Evolutionary conservation across 2,329 filamentous ascomycete genomes (phyloP).

Genomic region (Aureobasidium sp.): DNA sequence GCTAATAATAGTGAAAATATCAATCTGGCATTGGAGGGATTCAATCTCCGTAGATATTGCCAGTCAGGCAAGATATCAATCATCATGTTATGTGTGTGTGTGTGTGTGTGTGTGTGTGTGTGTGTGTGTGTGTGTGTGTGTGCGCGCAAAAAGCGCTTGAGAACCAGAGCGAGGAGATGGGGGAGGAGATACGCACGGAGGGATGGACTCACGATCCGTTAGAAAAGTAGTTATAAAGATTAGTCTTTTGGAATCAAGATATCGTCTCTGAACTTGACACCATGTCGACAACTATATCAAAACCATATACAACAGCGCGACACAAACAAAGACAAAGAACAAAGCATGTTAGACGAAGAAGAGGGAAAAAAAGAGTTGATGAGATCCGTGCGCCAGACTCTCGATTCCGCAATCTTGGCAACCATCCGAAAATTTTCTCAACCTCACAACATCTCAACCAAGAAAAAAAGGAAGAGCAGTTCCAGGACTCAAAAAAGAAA

Average conservation of each 20-base stretch:
- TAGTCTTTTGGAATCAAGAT: too few relatives aligned
- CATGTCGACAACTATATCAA: too few relatives aligned
- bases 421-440: background rate
- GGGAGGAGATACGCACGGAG: too few relatives aligned
- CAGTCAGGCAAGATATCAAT: slow-evolving; percentile 3
- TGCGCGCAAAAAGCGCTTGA: background rate
- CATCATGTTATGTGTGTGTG: background rate
- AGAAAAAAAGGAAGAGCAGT: background rate
- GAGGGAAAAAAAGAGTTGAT: too few relatives aligned
- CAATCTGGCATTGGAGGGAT: slow-evolving; percentile 7
- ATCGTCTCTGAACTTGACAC: too few relatives aligned
- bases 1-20: slow-evolving; percentile 9
- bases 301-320: too few relatives aligned
- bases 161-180: too few relatives aligned
- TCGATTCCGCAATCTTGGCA: background rate
- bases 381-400: too few relatives aligned
- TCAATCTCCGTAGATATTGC: slow-evolving; percentile 11
- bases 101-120: background rate
- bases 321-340: too few relatives aligned
- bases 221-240: too few relatives aligned
- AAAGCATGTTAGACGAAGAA: too few relatives aligned
- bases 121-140: background rate
- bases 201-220: too few relatives aligned
- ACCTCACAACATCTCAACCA: background rate
- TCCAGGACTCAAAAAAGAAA: background rate